phyloP scores from a whole-genome alignment of 108 stramenopile species.

The Nannochloropsis salina region DNA sequence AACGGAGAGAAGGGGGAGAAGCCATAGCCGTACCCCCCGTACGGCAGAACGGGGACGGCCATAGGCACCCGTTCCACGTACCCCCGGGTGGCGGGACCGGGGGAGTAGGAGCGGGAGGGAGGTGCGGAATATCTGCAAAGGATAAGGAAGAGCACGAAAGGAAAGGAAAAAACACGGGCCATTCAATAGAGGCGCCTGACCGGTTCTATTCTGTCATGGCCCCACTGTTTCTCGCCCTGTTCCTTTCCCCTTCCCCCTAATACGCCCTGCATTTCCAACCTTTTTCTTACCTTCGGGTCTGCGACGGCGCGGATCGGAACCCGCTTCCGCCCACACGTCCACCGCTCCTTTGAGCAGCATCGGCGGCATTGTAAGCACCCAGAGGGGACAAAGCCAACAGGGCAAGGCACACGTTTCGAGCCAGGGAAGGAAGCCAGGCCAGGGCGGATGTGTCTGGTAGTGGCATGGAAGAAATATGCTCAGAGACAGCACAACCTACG shows the following conservation, averaged over 20 bases:
- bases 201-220: no score
- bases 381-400: not conserved
- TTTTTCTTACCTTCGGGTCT: not conserved
- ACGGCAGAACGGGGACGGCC: not conserved
- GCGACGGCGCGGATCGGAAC: not conserved
- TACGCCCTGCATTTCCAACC: not conserved
- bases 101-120: slow-evolving; percentile 3
- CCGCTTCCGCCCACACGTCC: not conserved
- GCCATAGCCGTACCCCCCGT: not conserved
- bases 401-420: not conserved
- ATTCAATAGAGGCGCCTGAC: no score
- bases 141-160: not conserved
- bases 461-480: not conserved
- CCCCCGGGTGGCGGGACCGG: not conserved
- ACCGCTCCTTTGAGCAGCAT: not conserved
- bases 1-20: not conserved
- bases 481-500: no score
- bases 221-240: no score
- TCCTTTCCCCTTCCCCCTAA: not conserved
- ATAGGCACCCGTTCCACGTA: not conserved
- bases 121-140: not conserved
- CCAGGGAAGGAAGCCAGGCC: not conserved
- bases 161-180: not conserved
- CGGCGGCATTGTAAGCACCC: not conserved
- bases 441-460: not conserved